Conservation (phyloP, 176 grass and related monocot species). For the Bromus sterilis region DNA sequence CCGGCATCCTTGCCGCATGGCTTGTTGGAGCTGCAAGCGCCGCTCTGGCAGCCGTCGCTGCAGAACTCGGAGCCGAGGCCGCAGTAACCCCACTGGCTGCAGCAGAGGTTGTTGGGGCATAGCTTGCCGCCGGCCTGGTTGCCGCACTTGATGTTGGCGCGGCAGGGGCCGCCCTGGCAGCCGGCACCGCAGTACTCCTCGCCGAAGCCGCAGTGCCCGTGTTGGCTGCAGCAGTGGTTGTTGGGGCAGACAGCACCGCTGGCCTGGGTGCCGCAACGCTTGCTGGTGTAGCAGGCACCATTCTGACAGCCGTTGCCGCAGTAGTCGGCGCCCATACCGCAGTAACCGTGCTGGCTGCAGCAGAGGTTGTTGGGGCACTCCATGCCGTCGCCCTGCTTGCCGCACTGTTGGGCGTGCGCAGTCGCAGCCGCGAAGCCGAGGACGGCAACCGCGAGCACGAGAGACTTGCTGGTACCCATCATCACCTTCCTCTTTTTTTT, state of each 20-base stretch:
- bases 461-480: not conserved
- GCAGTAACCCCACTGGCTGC: not conserved
- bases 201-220: not conserved
- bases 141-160: not conserved
- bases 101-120: not conserved
- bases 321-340: not conserved
- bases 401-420: not conserved
- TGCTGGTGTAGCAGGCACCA: not conserved
- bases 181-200: not conserved
- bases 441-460: not conserved
- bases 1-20: not conserved
- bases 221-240: not conserved
- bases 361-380: not conserved
- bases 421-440: not conserved
- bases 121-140: not conserved
- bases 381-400: not conserved
- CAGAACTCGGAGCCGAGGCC: not conserved
- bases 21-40: not conserved
- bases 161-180: not conserved
- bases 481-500: not conserved
- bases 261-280: not conserved
- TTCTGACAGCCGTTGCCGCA: not conserved
- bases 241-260: not conserved
- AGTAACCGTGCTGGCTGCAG: not conserved
- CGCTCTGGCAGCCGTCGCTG: not conserved